Evolutionary conservation across 2,329 filamentous ascomycete species (phyloP).

Genomic region (Lomentospora prolificans): DNA sequence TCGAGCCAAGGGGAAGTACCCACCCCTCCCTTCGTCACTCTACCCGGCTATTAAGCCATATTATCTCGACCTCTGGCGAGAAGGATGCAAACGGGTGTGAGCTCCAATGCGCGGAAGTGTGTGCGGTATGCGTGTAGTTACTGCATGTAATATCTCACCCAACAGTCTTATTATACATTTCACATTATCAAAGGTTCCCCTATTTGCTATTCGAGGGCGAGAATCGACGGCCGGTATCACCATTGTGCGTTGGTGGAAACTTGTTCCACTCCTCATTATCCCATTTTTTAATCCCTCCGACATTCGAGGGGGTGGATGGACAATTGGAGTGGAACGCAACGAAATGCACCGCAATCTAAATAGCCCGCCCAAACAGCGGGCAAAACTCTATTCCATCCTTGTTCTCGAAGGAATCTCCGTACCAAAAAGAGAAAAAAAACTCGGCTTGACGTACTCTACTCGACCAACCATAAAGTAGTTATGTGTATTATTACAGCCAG

Average conservation of each 20-base stretch:
- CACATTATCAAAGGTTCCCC: too few relatives aligned
- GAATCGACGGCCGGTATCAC: too few relatives aligned
- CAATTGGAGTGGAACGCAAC: too few relatives aligned
- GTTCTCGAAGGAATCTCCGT: not conserved
- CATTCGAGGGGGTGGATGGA: too few relatives aligned
- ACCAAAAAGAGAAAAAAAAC: not conserved
- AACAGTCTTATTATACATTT: too few relatives aligned
- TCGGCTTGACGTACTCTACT: not conserved
- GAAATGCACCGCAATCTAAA: too few relatives aligned
- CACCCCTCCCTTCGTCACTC: not conserved
- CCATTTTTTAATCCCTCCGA: too few relatives aligned
- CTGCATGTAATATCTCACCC: too few relatives aligned
- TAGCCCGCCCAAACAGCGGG: not conserved
- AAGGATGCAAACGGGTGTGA: not conserved
- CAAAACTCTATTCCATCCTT: not conserved
- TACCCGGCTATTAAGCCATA: slow-evolving; percentile 1
- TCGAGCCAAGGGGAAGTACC: not conserved
- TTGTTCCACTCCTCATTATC: too few relatives aligned
- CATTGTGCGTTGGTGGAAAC: too few relatives aligned
- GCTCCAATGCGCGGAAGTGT: not conserved
- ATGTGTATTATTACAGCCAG: not conserved
- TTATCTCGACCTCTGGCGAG: not conserved
- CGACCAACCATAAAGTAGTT: not conserved
- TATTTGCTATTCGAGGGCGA: too few relatives aligned
- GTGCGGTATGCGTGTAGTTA: too few relatives aligned